Conservation (phyloP, 306 rosid genomes). For the Vigna nakashimae region DNA sequence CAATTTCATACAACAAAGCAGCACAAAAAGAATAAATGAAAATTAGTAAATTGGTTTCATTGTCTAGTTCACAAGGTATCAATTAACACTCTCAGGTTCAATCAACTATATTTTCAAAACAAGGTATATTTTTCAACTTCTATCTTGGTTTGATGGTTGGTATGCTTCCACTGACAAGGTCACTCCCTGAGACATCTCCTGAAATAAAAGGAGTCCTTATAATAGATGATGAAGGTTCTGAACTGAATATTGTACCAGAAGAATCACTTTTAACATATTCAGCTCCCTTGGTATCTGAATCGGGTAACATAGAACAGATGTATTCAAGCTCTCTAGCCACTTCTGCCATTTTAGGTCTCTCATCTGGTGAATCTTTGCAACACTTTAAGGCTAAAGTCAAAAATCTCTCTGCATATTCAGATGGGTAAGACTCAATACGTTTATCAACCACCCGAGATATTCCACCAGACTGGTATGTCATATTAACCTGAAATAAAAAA, state of each 20-base stretch:
- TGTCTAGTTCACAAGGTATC: slow-evolving; percentile 27
- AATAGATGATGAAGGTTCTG: slow-evolving; percentile 70
- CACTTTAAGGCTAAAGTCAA: slow-evolving; percentile 71
- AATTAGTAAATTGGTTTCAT: neutral
- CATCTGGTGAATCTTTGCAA: slow-evolving; percentile 78
- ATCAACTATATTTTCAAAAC: neutral
- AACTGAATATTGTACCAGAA: slow-evolving; percentile 49
- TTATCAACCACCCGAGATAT: slow-evolving; percentile 63
- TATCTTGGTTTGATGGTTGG: slow-evolving; percentile 84
- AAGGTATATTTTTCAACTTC: neutral
- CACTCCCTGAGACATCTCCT: slow-evolving; percentile 69
- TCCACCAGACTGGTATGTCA: slow-evolving; percentile 65
- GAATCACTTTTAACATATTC: slow-evolving; percentile 44
- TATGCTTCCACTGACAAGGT: slow-evolving; percentile 72
- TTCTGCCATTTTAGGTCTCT: slow-evolving; percentile 80
- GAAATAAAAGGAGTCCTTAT: slow-evolving; percentile 53
- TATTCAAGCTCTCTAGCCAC: slow-evolving; percentile 82
- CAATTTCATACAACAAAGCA: neutral
- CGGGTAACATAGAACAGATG: slow-evolving; percentile 42
- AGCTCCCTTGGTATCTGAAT: slow-evolving; percentile 40
- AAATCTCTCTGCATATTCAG: slow-evolving; percentile 64
- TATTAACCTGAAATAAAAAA: slow-evolving; percentile 56
- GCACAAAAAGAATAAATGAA: slow-evolving; percentile 4
- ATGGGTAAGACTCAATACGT: slow-evolving; percentile 73
- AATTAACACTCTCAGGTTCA: slow-evolving; percentile 7